Base-by-base conservation (phyloP, 305 asterid genomes). In the Withania somnifera region DNA sequence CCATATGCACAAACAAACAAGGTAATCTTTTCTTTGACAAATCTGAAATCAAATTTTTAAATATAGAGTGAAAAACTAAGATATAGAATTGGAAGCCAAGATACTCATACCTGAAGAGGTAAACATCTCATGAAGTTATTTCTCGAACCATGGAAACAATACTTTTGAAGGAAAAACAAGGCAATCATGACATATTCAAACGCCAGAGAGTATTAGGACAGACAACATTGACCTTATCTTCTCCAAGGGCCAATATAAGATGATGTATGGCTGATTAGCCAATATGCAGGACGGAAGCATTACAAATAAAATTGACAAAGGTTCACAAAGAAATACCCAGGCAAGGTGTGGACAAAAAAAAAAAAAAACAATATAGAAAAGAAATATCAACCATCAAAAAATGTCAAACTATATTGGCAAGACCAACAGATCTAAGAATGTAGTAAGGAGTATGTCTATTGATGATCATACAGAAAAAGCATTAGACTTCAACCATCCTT, bases 111-210 rank as follows among this genome's bases (percentile, higher is more conserved):
- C 84, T 84, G 26, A 61, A 57, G 22, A 77, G 79, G 61, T 63
- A 80, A 79, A 26, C 38, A 66, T 10, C 75, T 34, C 75, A 64
- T 17, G 26, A 64, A 34, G 24, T 17, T 67, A 15, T 63, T 84
- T 82, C 79, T 83, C 69, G 69, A 86, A 88, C 80, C 83, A 83
- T 76, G 82, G 88, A 87, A 87, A 89, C 90, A 86, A 88, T 91
- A 90, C 88, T 86, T 86, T 71, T 28, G 84, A 84, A 87, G 84
- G 87, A 87, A 88, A 89, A 90, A 87, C 88, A 83, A 83, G 85
- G 87, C 90, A 88, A 90, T 84, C 90, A 88, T 85, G 82, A 89
- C 84, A 87, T 89, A 90, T 86, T 90, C 93, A 85, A 88, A 87
- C 87, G 88, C 87, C 85, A 54, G 91, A 88, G 90, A 84, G 90